Conservation (phyloP, 2,329 filamentous ascomycete species). For the Phoma sp. region DNA sequence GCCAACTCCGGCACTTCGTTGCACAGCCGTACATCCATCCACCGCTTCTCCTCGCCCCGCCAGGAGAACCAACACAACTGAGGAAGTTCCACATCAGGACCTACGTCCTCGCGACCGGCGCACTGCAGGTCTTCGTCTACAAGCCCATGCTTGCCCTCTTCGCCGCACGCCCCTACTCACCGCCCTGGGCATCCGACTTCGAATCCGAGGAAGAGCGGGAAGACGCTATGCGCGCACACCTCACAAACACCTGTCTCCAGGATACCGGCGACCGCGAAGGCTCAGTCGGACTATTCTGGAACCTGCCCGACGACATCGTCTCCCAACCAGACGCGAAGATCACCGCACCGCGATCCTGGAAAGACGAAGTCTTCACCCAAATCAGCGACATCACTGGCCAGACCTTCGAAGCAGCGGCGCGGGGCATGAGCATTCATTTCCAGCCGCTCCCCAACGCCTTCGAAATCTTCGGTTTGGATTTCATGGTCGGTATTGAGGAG, state of each 20-base stretch:
- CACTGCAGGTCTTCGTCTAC: slow-evolving; percentile 84
- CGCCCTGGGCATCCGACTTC: slow-evolving; percentile 60
- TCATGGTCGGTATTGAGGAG: slow-evolving; percentile 65
- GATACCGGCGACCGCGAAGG: slow-evolving; percentile 62
- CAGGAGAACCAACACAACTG: slow-evolving; percentile 34
- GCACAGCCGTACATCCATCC: slow-evolving; percentile 94
- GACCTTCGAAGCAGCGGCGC: slow-evolving; percentile 83
- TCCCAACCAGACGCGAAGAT: slow-evolving; percentile 20
- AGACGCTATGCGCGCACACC: slow-evolving; percentile 70
- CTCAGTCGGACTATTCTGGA: slow-evolving; percentile 78
- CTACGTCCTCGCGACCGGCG: slow-evolving; percentile 83
- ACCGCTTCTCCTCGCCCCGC: slow-evolving; percentile 71
- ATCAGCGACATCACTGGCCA: slow-evolving; percentile 77
- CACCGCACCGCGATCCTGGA: slow-evolving; percentile 50
- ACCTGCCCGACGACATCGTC: slow-evolving; percentile 56
- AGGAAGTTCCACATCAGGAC: slow-evolving; percentile 95
- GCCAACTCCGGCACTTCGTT: slow-evolving; percentile 93
- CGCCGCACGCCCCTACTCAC: slow-evolving; percentile 73
- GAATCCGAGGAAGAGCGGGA: slow-evolving; percentile 27
- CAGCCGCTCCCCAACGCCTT: slow-evolving; percentile 88
- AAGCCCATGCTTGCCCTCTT: slow-evolving; percentile 92
- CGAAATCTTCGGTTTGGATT: slow-evolving; percentile 91
- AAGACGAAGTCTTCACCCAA: slow-evolving; percentile 71
- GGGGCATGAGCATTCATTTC: slow-evolving; percentile 87
- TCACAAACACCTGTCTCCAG: slow-evolving; percentile 97